Evolutionary conservation across 805 yeast genomes (phyloP), one percentile per base, ranked within the genome.

Genomic region (Kockiozyma suomiensis): DNA sequence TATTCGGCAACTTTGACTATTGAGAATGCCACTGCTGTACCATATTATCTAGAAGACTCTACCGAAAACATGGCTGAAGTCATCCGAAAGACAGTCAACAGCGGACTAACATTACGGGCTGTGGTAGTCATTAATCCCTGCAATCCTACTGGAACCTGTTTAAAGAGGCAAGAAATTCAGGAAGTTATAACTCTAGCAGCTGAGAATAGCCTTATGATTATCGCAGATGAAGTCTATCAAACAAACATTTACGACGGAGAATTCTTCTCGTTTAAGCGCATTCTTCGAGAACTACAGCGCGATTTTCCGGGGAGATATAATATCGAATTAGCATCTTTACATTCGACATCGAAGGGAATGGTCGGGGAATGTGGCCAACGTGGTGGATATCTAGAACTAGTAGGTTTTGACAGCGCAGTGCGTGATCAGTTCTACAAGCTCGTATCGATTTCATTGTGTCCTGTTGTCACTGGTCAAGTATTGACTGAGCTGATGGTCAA

Each of bases 291-390:
- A 58, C 76, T 93, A 66, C 86, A 85, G 62, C 75, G 75, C 42
- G 66, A 76, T 41, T 76, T 81, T 56, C 79, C 81, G 13, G 85
- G 85, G 19, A 67, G 73, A 32, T 93, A 84, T 73, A 81, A 81
- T 46, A 92, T 94, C 41, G 96, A 90, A 73, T 80, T 94, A 59
- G 97, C 96, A 1, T 92, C 98, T 1, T 78, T 94, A 67, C 98
- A 94, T 75, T 91, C 98, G 15, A 90, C 96, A 42, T 93, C 98
- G 8, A 94, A 94, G 75, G 99, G 99, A 74, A 90, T 91, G 68
- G 82, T 90, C 65, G 99, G 99, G 64, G 99, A 94, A 77, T 94
- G 99, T 81, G 99, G 99, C 61, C 99, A 94, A 78, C 85, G 99
- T 76, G 99, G 98, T 69, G 99, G 99, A 5, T 94, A 92, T 78